A percentile compares a stretch with the other conserved stretches of the same genome.
These are phyloP conservation scores for Tagetes erecta DNA, from an alignment of 129 eudicot genomes.

Conservation along the genomic window DNA sequence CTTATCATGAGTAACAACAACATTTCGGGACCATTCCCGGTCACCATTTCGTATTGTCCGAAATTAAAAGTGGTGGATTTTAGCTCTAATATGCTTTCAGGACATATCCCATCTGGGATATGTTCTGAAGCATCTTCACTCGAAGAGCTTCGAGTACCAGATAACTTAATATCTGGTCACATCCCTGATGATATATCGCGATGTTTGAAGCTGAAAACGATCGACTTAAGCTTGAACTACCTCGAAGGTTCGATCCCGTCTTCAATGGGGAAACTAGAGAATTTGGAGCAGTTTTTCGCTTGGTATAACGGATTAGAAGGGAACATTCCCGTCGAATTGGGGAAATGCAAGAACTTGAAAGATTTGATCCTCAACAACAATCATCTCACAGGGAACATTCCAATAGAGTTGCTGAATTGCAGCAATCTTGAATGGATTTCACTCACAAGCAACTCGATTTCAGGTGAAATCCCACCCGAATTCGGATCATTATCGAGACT, in stretches of 20 bases:
- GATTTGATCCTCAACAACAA: conserved; percentile 85
- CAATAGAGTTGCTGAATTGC: conserved; percentile 63
- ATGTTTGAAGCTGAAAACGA: conserved; percentile 62
- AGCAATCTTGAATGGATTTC: conserved; percentile 88
- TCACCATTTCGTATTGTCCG: conserved; percentile 57
- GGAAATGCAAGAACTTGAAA: conserved; percentile 70
- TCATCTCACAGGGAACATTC: conserved; percentile 62
- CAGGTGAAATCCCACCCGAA: conserved; percentile 76
- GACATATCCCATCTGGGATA: conserved; percentile 66
- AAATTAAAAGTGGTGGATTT: conserved; percentile 71
- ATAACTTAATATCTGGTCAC: conserved; percentile 59
- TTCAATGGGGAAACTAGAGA: conserved; percentile 63
- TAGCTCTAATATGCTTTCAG: conserved; percentile 76
- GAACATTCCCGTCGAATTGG: conserved; percentile 62
- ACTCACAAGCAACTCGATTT: conserved; percentile 69
- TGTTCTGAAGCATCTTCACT: conserved; percentile 67
- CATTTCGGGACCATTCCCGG: conserved; percentile 66
- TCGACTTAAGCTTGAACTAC: conserved; percentile 83
- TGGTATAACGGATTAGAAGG: conserved; percentile 93
- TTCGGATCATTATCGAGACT: conserved; percentile 66
- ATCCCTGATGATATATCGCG: conserved; percentile 60
- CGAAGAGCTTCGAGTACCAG: conserved; percentile 81
- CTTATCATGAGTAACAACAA: conserved; percentile 62
- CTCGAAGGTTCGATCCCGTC: conserved; percentile 76
- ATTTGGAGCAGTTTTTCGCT: conserved; percentile 84